Conservation (phyloP, 1,139 yeast species). For the Taiozyma sp. region DNA sequence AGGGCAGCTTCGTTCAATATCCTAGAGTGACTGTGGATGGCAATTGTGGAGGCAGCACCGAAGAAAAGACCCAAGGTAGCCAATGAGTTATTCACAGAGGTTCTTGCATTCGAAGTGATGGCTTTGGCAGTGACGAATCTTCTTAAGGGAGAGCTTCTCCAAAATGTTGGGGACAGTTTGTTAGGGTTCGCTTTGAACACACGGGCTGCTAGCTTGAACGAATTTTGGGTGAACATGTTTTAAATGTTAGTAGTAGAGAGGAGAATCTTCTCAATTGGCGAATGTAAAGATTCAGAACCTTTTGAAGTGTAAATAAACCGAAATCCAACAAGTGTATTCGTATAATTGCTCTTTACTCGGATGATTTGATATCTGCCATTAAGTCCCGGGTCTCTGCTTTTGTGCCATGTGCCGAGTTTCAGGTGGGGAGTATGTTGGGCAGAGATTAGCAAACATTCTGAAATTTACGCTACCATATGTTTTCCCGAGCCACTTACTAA, state of each 20-base stretch:
- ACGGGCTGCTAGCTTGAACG: constrained; percentile 14
- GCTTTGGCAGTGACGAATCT: constrained; percentile 1
- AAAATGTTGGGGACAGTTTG: constrained; percentile 1
- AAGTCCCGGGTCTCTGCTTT: neutral
- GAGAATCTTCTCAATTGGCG: neutral
- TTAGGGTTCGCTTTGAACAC: constrained; percentile 7
- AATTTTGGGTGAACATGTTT: constrained; percentile 15
- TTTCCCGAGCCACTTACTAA: too few relatives aligned
- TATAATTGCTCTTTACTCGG: neutral
- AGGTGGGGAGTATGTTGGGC: neutral
- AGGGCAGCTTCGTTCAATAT: constrained; percentile 23
- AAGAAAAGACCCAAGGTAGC: constrained; percentile 17
- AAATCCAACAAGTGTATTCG: neutral
- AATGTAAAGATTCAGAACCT: neutral
- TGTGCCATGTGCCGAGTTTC: neutral
- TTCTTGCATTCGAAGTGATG: neutral
- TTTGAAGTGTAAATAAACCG: neutral
- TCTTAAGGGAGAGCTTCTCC: constrained; percentile 3
- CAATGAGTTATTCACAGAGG: neutral
- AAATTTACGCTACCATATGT: neutral
- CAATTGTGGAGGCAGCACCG: constrained; percentile 21
- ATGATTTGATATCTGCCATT: neutral
- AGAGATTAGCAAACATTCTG: neutral
- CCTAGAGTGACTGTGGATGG: constrained; percentile 16
- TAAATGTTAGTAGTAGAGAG: neutral